phyloP scores from a whole-genome alignment of 371 early-diverging fungal genomes.

The Cladochytrium tenue region DNA sequence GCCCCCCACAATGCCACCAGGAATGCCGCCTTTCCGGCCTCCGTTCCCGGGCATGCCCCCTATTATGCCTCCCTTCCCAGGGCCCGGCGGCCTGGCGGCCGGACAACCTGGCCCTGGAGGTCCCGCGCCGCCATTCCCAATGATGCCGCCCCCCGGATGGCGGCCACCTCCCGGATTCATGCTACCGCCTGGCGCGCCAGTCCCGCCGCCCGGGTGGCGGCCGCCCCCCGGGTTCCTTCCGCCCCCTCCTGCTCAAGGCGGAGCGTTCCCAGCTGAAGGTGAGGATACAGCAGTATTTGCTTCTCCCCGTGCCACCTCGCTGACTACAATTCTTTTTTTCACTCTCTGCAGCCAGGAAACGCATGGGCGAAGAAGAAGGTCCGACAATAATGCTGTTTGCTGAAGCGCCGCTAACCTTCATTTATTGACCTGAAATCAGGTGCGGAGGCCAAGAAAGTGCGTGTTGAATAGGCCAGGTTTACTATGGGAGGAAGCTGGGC shows the following conservation, averaged over 20 bases:
- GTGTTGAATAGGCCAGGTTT: no score
- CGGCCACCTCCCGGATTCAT: conserved; percentile 12
- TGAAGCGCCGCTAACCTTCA: no score
- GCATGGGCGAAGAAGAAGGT: not conserved
- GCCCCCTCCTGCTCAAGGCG: not conserved
- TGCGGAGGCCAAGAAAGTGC: no score
- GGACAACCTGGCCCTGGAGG: conserved; percentile 10
- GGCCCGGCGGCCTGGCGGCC: not conserved
- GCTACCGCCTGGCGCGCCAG: not conserved
- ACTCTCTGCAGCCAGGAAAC: not conserved
- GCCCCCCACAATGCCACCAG: conserved; percentile 23
- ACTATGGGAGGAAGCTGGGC: no score
- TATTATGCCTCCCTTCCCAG: not conserved
- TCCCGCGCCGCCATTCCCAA: conserved; percentile 12
- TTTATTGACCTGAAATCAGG: no score
- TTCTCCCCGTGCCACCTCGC: not conserved
- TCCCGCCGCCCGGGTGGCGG: not conserved
- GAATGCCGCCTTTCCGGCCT: conserved; percentile 19
- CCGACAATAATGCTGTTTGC: no score
- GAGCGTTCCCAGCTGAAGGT: not conserved
- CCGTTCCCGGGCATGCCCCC: conserved; percentile 22
- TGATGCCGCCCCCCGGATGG: conserved; percentile 17
- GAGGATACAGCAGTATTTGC: not conserved
- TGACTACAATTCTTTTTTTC: no score
- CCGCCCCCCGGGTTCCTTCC: not conserved